Percentiles rank a stretch among this genome's conserved stretches.
phyloP scores from a whole-genome alignment of 106 monocot species.

The Dendrobium chrysotoxum region DNA sequence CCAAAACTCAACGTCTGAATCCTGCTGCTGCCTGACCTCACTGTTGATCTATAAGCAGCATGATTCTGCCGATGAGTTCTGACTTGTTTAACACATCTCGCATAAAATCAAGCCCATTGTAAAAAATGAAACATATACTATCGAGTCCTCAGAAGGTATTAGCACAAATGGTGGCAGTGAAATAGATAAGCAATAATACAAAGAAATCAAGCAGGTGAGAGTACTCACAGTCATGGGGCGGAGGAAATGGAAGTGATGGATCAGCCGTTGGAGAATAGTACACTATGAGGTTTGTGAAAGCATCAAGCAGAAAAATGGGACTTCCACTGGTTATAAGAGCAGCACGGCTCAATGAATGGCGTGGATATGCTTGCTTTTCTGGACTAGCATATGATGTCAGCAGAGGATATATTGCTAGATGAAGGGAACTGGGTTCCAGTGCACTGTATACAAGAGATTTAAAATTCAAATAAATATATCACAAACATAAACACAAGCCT shows the following conservation, averaged over 20 bases:
- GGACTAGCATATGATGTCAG: slow-evolving; percentile 76
- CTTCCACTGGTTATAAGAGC: slow-evolving; percentile 87
- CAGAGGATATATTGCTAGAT: slow-evolving; percentile 74
- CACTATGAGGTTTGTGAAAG: slow-evolving; percentile 85
- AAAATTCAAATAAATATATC: not conserved
- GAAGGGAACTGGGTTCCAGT: slow-evolving; percentile 72
- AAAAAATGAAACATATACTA: too few species aligned
- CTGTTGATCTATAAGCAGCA: too few species aligned
- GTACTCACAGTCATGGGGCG: slow-evolving; percentile 91
- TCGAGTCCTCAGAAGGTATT: too few species aligned
- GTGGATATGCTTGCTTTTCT: slow-evolving; percentile 82
- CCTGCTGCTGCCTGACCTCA: too few species aligned
- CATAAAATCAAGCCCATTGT: too few species aligned
- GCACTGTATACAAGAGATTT: slow-evolving; percentile 47
- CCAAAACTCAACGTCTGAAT: too few species aligned
- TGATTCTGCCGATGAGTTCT: too few species aligned
- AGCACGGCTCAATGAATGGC: slow-evolving; percentile 81
- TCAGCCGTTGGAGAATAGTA: slow-evolving; percentile 85
- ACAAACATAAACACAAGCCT: not conserved
- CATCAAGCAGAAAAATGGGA: slow-evolving; percentile 88
- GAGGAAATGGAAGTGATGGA: slow-evolving; percentile 75
- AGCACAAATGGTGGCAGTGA: not conserved
- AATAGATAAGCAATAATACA: not conserved
- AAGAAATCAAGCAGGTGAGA: not conserved
- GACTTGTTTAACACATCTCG: too few species aligned